Evolutionary conservation across 1,284 basidiomycete species (phyloP).

Genomic region (Ustilago hordei): DNA sequence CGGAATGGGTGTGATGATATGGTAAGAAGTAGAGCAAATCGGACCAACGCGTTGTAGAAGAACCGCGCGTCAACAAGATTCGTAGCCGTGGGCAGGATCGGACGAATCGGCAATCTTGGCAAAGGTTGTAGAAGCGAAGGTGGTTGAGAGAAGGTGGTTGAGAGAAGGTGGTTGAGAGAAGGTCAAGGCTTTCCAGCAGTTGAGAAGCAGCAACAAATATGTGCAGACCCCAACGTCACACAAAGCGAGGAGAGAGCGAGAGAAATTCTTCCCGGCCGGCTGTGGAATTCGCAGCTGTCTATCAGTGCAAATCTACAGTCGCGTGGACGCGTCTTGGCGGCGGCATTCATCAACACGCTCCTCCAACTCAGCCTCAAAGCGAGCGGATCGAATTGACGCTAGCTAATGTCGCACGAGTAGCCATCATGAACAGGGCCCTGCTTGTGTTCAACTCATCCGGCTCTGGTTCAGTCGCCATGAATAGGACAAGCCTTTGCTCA

Average conservation of each 20-base stretch:
- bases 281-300: not conserved
- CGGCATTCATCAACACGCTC: not conserved
- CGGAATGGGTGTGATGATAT: not conserved
- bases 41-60: not conserved
- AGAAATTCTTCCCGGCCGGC: constrained; percentile 33
- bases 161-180: not conserved
- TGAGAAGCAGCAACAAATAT: not conserved
- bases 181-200: not conserved
- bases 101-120: not conserved
- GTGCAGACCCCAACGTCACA: constrained; percentile 13
- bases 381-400: not conserved
- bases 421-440: no score
- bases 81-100: not conserved
- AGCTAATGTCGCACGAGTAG: constrained; percentile 11
- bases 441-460: no score
- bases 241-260: not conserved
- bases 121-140: not conserved
- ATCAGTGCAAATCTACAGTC: not conserved
- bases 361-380: not conserved
- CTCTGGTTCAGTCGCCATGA: not conserved
- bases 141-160: not conserved
- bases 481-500: not conserved
- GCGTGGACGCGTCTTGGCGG: not conserved
- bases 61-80: not conserved
- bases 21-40: not conserved